Base-by-base conservation (phyloP, 1,139 yeast species). In the Yamadazyma triangularis region DNA sequence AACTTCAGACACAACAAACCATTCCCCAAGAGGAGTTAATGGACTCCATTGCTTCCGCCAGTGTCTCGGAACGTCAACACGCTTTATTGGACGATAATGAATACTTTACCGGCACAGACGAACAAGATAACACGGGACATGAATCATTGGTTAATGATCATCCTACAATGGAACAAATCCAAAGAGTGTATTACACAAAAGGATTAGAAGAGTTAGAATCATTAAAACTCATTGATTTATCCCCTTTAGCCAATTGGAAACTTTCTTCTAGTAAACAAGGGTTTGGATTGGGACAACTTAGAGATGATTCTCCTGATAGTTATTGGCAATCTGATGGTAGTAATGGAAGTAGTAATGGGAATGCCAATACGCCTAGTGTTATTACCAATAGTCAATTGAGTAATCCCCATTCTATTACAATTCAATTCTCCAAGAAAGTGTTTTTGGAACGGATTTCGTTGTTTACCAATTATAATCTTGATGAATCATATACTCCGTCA, bases 261-360 rank as follows among this genome's bases (percentile, higher is more conserved):
- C 77, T 87, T 0, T 84, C 95, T 1, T 81, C 95, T 0, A 62
- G 38, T 46, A 91, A 89, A 45, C 73, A 72, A 13, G 94, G 91
- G 0, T 78, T 67, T 45, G 94, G 93, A 0, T 67, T 87, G 9
- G 60, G 61, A 14, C 82, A 81, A 43, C 64, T 91, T 8, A 62
- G 93, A 21, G 87, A 84, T 32, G 93, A 86, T 47, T 73, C 79
- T 12, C 84, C 94, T 0, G 70, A 72, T 25, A 62, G 80, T 3
- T 89, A 70, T 53, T 93, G 99, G 99, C 98, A 93, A 53, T 84
- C 95, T 31, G 98, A 93, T 53, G 98, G 97, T 2, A 63, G 67
- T 37, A 20, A 57, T 38, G 70, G 62, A 3, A 47, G 49, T 25
- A 52, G 47, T 27, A 44, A 45, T 31, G 33, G 42, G 15, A 50